Percentiles rank a stretch among this genome's conserved stretches.
Conservation (phyloP, 768 basidiomycete species). For the Paxillus rubicundulus region DNA sequence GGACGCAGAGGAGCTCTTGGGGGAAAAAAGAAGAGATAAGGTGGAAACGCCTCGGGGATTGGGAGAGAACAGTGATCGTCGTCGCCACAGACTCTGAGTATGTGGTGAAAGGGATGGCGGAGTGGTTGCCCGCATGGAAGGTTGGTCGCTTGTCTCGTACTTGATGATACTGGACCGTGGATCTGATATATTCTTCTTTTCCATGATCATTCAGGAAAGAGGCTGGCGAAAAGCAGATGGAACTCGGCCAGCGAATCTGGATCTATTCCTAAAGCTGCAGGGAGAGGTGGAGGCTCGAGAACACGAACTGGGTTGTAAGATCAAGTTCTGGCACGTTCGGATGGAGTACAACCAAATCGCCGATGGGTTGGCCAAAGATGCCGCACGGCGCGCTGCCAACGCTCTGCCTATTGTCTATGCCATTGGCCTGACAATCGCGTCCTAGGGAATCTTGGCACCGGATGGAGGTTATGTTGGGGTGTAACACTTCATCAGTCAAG, state of each 20-base stretch:
- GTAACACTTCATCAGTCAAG: neutral
- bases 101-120: constrained; percentile 33
- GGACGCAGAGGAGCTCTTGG: neutral
- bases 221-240: neutral
- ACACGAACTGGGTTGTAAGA: constrained; percentile 1
- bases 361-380: constrained; percentile 21
- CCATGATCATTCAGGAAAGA: neutral
- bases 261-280: constrained; percentile 4
- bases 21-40: neutral
- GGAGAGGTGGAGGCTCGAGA: neutral
- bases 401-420: too few species aligned
- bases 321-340: constrained; percentile 26
- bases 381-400: neutral
- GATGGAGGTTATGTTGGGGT: neutral
- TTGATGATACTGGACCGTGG: neutral
- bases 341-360: constrained; percentile 24
- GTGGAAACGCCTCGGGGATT: neutral
- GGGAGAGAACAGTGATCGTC: constrained; percentile 4
- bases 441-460: too few species aligned
- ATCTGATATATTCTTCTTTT: neutral
- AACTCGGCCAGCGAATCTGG: constrained; percentile 4
- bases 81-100: constrained; percentile 35
- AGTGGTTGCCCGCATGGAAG: constrained; percentile 34
- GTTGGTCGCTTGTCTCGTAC: constrained; percentile 5
- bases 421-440: too few species aligned